phyloP scores from a whole-genome alignment of 768 basidiomycete genomes.

The Termitomyces sp. region DNA sequence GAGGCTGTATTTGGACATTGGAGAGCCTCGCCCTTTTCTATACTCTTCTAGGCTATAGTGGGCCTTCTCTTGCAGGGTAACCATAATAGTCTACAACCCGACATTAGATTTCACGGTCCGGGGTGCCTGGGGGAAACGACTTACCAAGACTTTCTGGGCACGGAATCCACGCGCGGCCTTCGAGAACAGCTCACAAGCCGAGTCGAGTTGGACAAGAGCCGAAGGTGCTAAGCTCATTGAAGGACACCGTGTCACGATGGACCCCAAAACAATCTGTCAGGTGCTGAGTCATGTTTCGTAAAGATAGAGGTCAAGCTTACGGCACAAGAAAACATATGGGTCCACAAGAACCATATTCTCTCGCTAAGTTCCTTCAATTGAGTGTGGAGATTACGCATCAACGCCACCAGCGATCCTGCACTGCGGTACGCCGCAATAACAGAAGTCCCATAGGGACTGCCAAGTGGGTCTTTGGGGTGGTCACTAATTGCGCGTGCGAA shows the following conservation, averaged over 20 bases:
- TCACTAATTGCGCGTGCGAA: conserved; percentile 73
- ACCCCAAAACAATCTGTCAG: conserved; percentile 65
- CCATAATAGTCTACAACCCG: conserved; percentile 55
- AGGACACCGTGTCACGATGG: conserved; percentile 75
- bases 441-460: conserved; percentile 70
- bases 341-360: conserved; percentile 65
- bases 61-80: conserved; percentile 61
- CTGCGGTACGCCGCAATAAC: conserved; percentile 75
- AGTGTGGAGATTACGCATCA: conserved; percentile 66
- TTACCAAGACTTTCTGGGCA: conserved; percentile 64
- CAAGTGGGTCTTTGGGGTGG: conserved; percentile 71
- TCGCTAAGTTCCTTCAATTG: conserved; percentile 64
- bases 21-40: conserved; percentile 53
- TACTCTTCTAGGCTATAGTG: conserved; percentile 65
- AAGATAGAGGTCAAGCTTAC: conserved; percentile 35
- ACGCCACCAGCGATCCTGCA: conserved; percentile 66
- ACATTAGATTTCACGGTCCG: background rate
- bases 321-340: conserved; percentile 65
- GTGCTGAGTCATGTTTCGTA: conserved; percentile 4
- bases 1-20: conserved; percentile 36
- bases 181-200: conserved; percentile 73
- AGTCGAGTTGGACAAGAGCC: conserved; percentile 70
- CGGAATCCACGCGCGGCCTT: conserved; percentile 66
- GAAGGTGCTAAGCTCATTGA: conserved; percentile 79
- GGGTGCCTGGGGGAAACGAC: conserved; percentile 13